Evolutionary conservation across 768 basidiomycete species (phyloP).

Genomic region (Mycena olivaceomarginata): DNA sequence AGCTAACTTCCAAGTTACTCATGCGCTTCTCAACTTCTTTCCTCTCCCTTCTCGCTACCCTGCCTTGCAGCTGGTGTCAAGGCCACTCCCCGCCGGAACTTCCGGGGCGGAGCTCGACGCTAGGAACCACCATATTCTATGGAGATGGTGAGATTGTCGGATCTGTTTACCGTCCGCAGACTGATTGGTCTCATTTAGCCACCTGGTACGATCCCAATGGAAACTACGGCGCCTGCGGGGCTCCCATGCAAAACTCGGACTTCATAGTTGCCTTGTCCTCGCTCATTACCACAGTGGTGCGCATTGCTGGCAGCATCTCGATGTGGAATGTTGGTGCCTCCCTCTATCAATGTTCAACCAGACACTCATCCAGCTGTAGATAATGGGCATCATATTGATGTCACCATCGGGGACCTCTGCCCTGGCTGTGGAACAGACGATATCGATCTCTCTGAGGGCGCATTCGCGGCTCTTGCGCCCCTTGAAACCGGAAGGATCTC

Average conservation of each 20-base stretch:
- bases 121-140: background rate
- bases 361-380: background rate
- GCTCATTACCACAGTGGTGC: background rate
- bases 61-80: background rate
- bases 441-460: background rate
- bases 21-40: no score
- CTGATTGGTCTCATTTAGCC: background rate
- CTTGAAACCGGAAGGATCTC: background rate
- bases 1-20: no score
- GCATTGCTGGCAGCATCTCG: background rate
- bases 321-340: background rate
- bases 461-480: background rate
- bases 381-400: background rate
- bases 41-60: no score
- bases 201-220: background rate
- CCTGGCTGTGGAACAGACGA: background rate
- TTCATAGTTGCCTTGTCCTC: background rate
- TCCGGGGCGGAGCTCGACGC: background rate
- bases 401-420: background rate
- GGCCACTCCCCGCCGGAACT: background rate
- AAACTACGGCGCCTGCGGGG: background rate
- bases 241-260: constrained; percentile 1
- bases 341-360: no score
- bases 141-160: background rate
- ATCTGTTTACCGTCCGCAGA: background rate